A percentile compares a stretch with the other conserved stretches of the same genome.
These are phyloP conservation scores for Lentithecium fluviatile DNA, from an alignment of 495 filamentous ascomycete species.

Conservation along the genomic window DNA sequence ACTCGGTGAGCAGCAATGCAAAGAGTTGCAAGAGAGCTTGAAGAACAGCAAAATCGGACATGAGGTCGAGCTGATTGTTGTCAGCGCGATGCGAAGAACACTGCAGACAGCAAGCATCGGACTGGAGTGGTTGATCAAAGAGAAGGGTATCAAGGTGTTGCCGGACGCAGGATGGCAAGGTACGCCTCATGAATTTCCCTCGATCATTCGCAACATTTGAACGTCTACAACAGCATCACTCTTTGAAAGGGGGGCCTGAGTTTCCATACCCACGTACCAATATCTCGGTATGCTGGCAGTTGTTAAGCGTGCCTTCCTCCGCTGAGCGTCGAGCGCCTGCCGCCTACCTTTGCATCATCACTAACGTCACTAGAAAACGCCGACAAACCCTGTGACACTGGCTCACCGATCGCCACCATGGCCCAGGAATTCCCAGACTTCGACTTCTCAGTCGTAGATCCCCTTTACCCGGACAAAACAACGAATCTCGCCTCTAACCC, in stretches of 20 bases:
- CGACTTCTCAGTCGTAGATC: slow-evolving; percentile 54
- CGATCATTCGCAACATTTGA: background rate
- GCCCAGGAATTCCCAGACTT: slow-evolving; percentile 51
- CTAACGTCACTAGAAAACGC: slow-evolving; percentile 53
- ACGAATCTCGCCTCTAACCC: slow-evolving; percentile 39
- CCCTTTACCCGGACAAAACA: slow-evolving; percentile 57
- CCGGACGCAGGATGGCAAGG: slow-evolving; percentile 55
- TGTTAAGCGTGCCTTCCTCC: no score
- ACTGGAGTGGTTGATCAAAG: slow-evolving; percentile 52
- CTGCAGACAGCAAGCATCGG: slow-evolving; percentile 55
- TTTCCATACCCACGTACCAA: no score
- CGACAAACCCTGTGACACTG: slow-evolving; percentile 57
- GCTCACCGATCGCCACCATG: slow-evolving; percentile 48
- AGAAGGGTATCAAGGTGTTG: slow-evolving; percentile 52
- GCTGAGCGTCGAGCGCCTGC: no score
- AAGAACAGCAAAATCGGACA: slow-evolving; percentile 49
- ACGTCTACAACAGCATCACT: no score
- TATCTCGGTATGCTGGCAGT: no score
- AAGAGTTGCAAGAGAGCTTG: slow-evolving; percentile 48
- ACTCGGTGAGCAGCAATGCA: slow-evolving; percentile 55
- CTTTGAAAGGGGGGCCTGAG: no score
- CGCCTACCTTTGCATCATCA: background rate
- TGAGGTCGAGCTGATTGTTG: slow-evolving; percentile 55
- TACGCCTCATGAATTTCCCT: slow-evolving; percentile 27
- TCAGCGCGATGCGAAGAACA: slow-evolving; percentile 59